Percentiles rank a stretch among this genome's conserved stretches.
phyloP scores from a whole-genome alignment of 768 basidiomycete species.

The Jaapia argillacea region DNA sequence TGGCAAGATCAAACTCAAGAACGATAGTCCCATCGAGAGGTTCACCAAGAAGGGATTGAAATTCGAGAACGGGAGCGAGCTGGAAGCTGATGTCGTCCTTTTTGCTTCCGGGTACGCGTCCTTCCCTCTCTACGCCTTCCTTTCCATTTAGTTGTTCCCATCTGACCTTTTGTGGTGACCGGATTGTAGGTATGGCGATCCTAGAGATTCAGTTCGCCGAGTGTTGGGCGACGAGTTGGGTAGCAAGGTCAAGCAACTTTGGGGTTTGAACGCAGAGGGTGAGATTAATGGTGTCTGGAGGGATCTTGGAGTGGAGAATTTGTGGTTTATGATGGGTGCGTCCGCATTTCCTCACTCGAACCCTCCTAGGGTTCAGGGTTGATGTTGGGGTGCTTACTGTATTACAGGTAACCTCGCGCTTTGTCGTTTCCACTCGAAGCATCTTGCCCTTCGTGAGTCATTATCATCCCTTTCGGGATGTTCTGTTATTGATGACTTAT shows the following conservation, averaged over 20 bases:
- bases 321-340: conserved; percentile 54
- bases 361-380: not conserved
- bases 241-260: conserved; percentile 38
- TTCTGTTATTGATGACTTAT: not conserved
- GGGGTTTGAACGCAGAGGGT: conserved; percentile 60
- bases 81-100: conserved; percentile 44
- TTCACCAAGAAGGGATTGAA: conserved; percentile 33
- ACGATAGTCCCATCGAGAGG: conserved; percentile 36
- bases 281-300: conserved; percentile 43
- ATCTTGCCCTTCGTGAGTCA: conserved; percentile 52
- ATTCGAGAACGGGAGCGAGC: conserved; percentile 37
- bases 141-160: not conserved
- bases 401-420: conserved; percentile 48
- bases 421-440: conserved; percentile 59
- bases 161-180: not conserved
- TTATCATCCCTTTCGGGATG: not conserved
- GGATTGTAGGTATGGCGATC: conserved; percentile 33
- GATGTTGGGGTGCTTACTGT: not conserved
- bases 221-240: conserved; percentile 39
- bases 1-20: conserved; percentile 64
- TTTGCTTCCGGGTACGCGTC: conserved; percentile 45
- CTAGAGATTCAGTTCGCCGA: conserved; percentile 25
- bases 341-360: not conserved
- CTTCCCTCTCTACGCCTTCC: not conserved
- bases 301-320: conserved; percentile 37